A percentile compares a stretch with the other conserved stretches of the same genome.
Evolutionary conservation across 2,329 filamentous ascomycete genomes (phyloP).

Genomic region (Colletotrichum melonis): DNA sequence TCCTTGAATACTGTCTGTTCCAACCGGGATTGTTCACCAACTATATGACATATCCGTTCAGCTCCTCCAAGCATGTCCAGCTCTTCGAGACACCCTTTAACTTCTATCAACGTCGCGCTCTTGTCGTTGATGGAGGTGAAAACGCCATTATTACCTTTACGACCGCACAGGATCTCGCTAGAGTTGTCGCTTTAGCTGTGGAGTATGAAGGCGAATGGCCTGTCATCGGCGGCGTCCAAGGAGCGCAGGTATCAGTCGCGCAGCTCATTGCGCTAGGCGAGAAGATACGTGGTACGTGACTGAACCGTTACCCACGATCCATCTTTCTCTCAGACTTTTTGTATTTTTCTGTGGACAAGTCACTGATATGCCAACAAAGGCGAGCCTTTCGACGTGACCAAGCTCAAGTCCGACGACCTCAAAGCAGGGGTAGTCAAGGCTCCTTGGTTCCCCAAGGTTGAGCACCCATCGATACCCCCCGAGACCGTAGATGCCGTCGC

Average conservation of each 20-base stretch:
- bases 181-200: conserved; percentile 52
- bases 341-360: no score
- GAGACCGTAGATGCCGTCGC: conserved; percentile 38
- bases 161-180: conserved; percentile 54
- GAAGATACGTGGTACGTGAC: conserved; percentile 52
- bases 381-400: conserved; percentile 48
- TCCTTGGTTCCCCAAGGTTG: conserved; percentile 51
- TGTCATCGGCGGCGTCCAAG: conserved; percentile 51
- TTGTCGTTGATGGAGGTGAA: conserved; percentile 55
- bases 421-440: conserved; percentile 52
- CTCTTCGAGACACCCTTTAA: conserved; percentile 52
- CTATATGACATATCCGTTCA: conserved; percentile 63
- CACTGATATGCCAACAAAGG: not conserved
- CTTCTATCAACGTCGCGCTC: conserved; percentile 53
- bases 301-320: no score
- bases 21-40: conserved; percentile 66
- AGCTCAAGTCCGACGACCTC: conserved; percentile 59
- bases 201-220: conserved; percentile 59
- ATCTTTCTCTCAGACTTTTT: fast-evolving
- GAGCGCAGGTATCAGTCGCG: conserved; percentile 47
- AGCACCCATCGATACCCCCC: conserved; percentile 39
- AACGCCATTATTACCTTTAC: conserved; percentile 57
- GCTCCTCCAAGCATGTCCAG: conserved; percentile 56
- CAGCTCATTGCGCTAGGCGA: conserved; percentile 53
- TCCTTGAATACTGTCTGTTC: conserved; percentile 67